phyloP scores from a whole-genome alignment of 176 grass and related monocot genomes.

The Cymbopogon citratus region DNA sequence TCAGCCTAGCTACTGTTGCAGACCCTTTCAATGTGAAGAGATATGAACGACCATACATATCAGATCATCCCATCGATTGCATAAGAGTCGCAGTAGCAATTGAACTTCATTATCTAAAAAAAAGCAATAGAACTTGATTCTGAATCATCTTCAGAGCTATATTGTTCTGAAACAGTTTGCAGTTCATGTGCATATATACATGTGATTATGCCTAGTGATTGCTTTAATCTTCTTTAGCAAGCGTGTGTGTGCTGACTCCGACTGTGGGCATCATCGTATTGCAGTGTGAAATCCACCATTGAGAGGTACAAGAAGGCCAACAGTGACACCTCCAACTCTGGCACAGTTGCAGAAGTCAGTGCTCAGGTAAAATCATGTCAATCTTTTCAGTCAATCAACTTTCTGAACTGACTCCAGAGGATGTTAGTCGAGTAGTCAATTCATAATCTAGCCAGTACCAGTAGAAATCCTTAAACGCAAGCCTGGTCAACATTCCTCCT shows the following conservation, averaged over 20 bases:
- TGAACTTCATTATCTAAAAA: too few species aligned
- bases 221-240: not conserved
- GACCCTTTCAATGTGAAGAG: not conserved
- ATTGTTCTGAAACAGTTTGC: not conserved
- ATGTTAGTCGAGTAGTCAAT: conserved; percentile 4
- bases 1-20: not conserved
- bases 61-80: not conserved
- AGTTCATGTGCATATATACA: not conserved
- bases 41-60: not conserved
- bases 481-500: conserved; percentile 16
- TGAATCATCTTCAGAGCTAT: not conserved
- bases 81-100: too few species aligned
- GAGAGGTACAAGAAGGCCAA: conserved; percentile 95
- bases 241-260: not conserved
- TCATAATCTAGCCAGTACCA: not conserved
- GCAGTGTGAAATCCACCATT: conserved; percentile 90
- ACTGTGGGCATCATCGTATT: not conserved
- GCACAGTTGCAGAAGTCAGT: conserved; percentile 65
- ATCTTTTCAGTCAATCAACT: conserved; percentile 23
- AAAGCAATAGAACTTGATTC: not conserved
- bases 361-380: conserved; percentile 71
- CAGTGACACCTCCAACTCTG: conserved; percentile 57
- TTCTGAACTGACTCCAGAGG: not conserved
- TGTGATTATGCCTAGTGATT: not conserved
- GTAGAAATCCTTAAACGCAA: not conserved